Base-by-base conservation (phyloP, 148 eudicot species). In the Silene uniflora region DNA sequence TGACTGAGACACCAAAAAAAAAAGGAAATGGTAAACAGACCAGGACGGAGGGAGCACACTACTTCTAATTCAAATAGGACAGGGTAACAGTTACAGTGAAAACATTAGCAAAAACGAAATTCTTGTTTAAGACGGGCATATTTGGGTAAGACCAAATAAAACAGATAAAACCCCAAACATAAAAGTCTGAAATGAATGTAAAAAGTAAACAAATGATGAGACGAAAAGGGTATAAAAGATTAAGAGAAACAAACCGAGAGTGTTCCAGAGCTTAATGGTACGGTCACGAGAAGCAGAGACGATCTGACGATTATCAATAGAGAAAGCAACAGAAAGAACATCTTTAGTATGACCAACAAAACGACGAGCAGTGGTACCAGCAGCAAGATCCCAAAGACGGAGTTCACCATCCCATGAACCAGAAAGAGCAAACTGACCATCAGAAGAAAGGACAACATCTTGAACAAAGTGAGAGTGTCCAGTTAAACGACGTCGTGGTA, bases 371-470 rank as follows among this genome's bases (percentile, higher is more conserved):
- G 93, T 91, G 70, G 83, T 82, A 10, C 91, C 96, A 67, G 89
- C 71, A 25, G 85, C 80, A 12, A 93, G 86, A 58, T 93, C 98
- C 98, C 98, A 93, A 7, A 91, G 86, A 7, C 98, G 83, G 27
- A 92, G 86, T 78, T 92, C 97, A 66, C 90, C 91, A 79, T 92
- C 97, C 98, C 98, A 92, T 4, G 91, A 86, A 0, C 96, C 97
- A 44, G 97, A 92, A 2, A 92, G 84, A 19, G 97, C 95, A 49
- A 92, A 92, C 81, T 87, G 90, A 47, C 91, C 90, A 71, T 88
- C 95, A 13, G 97, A 91, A 0, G 97, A 91, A 10, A 91, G 88
- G 19, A 91, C 97, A 0, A 91, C 97, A 72, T 91, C 97, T 71
- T 92, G 83, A 7, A 92, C 97, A 73, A 92, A 92, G 80, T 90